A percentile compares a stretch with the other conserved stretches of the same genome.
phyloP scores from a whole-genome alignment of 768 basidiomycete species.

The Mycena floridula region DNA sequence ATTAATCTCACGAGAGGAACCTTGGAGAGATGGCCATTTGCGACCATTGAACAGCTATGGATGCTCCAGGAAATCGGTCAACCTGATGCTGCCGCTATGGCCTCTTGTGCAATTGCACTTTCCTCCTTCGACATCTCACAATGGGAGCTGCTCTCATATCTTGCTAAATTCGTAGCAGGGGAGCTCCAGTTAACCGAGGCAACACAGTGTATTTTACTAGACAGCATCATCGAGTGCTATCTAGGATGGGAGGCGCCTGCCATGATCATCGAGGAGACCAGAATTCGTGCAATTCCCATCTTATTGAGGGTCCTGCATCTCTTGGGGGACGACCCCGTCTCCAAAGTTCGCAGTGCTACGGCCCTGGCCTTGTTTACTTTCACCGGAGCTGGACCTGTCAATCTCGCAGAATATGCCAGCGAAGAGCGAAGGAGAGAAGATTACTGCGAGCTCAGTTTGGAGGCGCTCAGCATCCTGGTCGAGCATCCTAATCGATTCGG shows the following conservation, averaged over 20 bases:
- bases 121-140: conserved; percentile 29
- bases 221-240: conserved; percentile 31
- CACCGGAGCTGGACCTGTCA: conserved; percentile 20
- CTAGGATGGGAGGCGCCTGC: conserved; percentile 31
- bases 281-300: conserved; percentile 25
- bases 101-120: conserved; percentile 28
- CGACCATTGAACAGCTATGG: conserved; percentile 27
- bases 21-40: conserved; percentile 26
- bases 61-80: conserved; percentile 24
- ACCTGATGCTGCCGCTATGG: conserved; percentile 27
- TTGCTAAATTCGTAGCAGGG: conserved; percentile 24
- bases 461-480: conserved; percentile 26
- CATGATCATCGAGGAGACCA: conserved; percentile 28
- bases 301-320: conserved; percentile 27
- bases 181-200: conserved; percentile 23
- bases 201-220: conserved; percentile 30
- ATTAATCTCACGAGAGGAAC: conserved; percentile 31
- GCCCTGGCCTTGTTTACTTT: conserved; percentile 26
- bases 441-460: conserved; percentile 27
- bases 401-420: conserved; percentile 19
- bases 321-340: conserved; percentile 20
- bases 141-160: conserved; percentile 27
- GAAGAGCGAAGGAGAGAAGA: conserved; percentile 21
- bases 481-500: conserved; percentile 24
- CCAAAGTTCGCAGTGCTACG: conserved; percentile 23